Evolutionary conservation across 257 asterid genomes (phyloP).

Genomic region (Nyctanthes arbortristis): DNA sequence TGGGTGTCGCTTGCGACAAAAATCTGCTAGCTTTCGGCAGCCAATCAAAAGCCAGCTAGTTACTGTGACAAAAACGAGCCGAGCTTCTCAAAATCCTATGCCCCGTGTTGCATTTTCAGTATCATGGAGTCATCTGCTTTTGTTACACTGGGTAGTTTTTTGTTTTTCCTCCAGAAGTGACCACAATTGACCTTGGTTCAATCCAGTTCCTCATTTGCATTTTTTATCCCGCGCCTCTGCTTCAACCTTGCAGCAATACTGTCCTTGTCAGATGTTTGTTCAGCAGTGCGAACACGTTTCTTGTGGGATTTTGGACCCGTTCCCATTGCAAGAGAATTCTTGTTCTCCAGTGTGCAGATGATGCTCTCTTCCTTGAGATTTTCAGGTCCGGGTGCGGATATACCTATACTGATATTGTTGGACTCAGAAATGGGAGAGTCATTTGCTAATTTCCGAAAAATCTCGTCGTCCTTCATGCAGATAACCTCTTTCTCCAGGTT

Average conservation of each 20-base stretch:
- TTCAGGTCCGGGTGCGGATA: conserved; percentile 5
- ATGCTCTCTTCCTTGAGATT: conserved; percentile 27
- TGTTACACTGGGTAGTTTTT: no score
- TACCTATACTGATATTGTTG: conserved; percentile 3
- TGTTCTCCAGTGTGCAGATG: conserved; percentile 9
- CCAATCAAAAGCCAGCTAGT: conserved; percentile 1
- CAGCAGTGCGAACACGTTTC: conserved; percentile 35
- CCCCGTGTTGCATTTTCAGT: conserved; percentile 24
- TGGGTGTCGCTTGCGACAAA: conserved; percentile 2
- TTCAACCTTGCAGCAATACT: conserved; percentile 67
- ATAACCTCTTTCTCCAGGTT: conserved; percentile 22
- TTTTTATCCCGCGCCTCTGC: conserved; percentile 39
- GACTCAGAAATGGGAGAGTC: conserved; percentile 7
- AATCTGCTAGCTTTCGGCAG: conserved; percentile 12
- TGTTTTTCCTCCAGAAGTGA: no score
- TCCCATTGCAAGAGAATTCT: conserved; percentile 26
- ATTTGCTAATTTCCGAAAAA: no score
- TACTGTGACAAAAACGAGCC: background rate
- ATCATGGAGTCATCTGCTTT: conserved; percentile 22
- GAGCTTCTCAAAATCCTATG: background rate
- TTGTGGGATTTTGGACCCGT: conserved; percentile 33
- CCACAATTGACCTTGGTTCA: no score
- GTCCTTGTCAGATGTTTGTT: conserved; percentile 42
- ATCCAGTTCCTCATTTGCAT: background rate
- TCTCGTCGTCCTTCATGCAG: conserved; percentile 7